A percentile compares a stretch with the other conserved stretches of the same genome.
Conservation (phyloP, 2,329 filamentous ascomycete genomes). For the Coniochaeta prunicola region DNA sequence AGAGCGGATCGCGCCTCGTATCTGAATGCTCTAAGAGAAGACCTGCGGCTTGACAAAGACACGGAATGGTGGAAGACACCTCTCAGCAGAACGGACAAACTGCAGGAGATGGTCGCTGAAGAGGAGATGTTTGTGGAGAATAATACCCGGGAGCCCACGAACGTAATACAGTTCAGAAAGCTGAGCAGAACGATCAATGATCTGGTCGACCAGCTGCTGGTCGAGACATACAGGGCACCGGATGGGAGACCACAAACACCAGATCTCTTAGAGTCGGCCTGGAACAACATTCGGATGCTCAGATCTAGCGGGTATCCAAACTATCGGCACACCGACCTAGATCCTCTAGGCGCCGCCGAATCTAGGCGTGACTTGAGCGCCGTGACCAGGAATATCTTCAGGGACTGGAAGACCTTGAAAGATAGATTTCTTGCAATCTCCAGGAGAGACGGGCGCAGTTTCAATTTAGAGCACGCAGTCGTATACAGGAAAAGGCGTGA, state of each 20-base stretch:
- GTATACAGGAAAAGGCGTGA: conserved; percentile 8
- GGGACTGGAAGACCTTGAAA: conserved; percentile 13
- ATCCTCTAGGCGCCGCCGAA: conserved; percentile 9
- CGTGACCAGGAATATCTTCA: conserved; percentile 16
- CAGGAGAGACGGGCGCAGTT: neutral
- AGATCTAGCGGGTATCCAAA: conserved; percentile 24
- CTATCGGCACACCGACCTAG: conserved; percentile 17
- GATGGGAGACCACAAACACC: conserved; percentile 10
- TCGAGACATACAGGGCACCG: conserved; percentile 17
- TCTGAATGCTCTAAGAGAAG: conserved; percentile 1
- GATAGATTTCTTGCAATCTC: conserved; percentile 6
- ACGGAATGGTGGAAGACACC: conserved; percentile 4
- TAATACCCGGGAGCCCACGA: conserved; percentile 12
- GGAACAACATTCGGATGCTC: conserved; percentile 22
- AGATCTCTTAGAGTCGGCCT: conserved; percentile 22
- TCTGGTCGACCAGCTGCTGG: conserved; percentile 22
- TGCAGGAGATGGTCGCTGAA: conserved; percentile 7
- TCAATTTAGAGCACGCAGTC: neutral
- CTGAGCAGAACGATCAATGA: conserved; percentile 14
- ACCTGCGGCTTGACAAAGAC: neutral
- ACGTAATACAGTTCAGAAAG: conserved; percentile 12
- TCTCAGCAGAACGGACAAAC: neutral
- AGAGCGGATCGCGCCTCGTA: neutral
- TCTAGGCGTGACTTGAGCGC: conserved; percentile 16
- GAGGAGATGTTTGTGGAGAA: conserved; percentile 2